Evolutionary conservation across 148 eudicot species (phyloP).

Genomic region (Vaccinium macrocarpon): DNA sequence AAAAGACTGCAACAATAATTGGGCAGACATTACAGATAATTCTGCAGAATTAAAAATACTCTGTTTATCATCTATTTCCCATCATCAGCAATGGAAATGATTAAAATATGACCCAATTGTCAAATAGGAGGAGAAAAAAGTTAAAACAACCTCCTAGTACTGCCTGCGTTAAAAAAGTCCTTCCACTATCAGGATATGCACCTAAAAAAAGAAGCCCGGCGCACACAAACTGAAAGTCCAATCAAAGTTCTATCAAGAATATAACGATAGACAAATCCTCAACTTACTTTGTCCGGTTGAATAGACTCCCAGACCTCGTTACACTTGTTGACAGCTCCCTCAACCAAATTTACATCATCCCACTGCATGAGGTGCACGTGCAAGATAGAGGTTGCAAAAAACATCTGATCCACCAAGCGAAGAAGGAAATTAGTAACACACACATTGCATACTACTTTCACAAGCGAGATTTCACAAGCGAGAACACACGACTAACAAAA

Average conservation of each 20-base stretch:
- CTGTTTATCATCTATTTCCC: not conserved
- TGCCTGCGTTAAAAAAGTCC: not conserved
- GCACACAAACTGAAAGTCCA: not conserved
- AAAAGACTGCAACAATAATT: not conserved
- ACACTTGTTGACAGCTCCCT: slow-evolving; percentile 68
- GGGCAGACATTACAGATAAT: not conserved
- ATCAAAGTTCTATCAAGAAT: slow-evolving; percentile 2
- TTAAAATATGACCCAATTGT: not conserved
- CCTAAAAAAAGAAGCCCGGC: not conserved
- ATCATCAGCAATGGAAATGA: not conserved
- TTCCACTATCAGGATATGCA: not conserved
- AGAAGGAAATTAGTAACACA: slow-evolving; percentile 18
- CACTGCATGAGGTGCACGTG: slow-evolving; percentile 94
- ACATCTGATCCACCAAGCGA: slow-evolving; percentile 60
- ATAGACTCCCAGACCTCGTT: slow-evolving; percentile 77
- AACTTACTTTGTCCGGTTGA: slow-evolving; percentile 63
- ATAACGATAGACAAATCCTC: not conserved
- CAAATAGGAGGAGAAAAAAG: not conserved
- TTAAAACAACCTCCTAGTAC: not conserved
- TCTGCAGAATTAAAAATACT: not conserved
- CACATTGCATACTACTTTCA: slow-evolving; percentile 5
- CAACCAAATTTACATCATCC: slow-evolving; percentile 67
- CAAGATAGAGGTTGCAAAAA: slow-evolving; percentile 84
- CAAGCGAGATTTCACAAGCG: slow-evolving; percentile 20
- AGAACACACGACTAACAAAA: slow-evolving; percentile 1